Evolutionary conservation across 441 rosid genomes (phyloP).

Genomic region (Populus hybrid): DNA sequence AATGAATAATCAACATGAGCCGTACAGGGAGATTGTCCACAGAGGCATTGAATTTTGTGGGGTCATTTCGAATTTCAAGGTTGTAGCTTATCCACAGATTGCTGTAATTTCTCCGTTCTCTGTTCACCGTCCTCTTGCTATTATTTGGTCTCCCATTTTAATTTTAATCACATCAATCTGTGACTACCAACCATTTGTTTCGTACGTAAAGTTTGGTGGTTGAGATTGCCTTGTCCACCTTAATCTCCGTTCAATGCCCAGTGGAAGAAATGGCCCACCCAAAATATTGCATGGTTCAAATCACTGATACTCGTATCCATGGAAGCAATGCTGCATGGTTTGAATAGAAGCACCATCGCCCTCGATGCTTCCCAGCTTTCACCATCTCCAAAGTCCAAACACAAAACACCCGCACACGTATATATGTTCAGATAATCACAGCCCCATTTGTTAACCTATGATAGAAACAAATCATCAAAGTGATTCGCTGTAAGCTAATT

Average conservation of each 20-base stretch:
- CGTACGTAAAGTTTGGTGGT: neutral
- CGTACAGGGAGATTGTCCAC: neutral
- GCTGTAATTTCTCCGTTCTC: neutral
- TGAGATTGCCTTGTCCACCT: neutral
- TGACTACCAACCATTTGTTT: neutral
- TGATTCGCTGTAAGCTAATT: no score
- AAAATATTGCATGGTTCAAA: neutral
- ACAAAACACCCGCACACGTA: no score
- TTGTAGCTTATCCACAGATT: neutral
- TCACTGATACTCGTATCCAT: neutral
- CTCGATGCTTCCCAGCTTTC: no score
- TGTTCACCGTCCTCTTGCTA: neutral
- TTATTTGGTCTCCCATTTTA: neutral
- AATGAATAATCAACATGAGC: neutral
- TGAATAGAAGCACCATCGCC: conserved; percentile 27
- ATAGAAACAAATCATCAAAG: no score
- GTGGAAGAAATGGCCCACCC: conserved; percentile 2
- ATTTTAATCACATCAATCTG: conserved; percentile 1
- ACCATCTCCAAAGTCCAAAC: no score
- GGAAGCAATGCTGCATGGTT: conserved; percentile 10
- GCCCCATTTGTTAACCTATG: no score
- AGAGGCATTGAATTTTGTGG: neutral
- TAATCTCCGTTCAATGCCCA: neutral
- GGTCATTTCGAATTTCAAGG: neutral
- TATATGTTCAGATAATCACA: no score